Percentiles rank a stretch among this genome's conserved stretches.
Conservation (phyloP, 306 rosid species). For the Cucumis cinereus region DNA sequence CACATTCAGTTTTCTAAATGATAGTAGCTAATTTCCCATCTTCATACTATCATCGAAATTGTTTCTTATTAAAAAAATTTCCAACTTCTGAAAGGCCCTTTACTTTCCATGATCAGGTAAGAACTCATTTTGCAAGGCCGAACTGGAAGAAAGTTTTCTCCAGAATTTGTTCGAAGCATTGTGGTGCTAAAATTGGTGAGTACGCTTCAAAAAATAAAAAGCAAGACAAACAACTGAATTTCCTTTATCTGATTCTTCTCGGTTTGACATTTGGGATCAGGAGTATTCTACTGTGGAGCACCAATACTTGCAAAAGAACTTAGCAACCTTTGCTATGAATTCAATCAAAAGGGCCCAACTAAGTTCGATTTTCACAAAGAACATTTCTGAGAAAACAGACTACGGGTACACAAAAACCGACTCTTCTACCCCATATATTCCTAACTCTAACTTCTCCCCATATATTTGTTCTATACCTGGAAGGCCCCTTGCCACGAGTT, state of each 20-base stretch:
- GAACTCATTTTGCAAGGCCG: constrained; percentile 99
- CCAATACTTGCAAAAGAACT: constrained; percentile 96
- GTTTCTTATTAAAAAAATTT: too few relatives aligned
- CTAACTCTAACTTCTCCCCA: not conserved
- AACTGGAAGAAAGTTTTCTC: constrained; percentile 98
- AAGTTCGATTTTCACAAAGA: constrained; percentile 98
- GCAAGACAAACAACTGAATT: not conserved
- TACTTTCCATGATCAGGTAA: constrained; percentile 37
- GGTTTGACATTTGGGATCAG: constrained; percentile 29
- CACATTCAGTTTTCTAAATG: not conserved
- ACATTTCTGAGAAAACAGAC: constrained; percentile 40
- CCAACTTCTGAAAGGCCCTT: not conserved
- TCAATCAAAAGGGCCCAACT: constrained; percentile 91
- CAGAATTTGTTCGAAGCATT: constrained; percentile 82
- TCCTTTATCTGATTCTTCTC: constrained; percentile 10
- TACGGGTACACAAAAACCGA: not conserved
- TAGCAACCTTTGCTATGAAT: constrained; percentile 77
- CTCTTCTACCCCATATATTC: not conserved
- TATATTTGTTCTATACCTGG: not conserved
- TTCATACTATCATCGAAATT: too few relatives aligned
- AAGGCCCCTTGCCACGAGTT: not conserved
- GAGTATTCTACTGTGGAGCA: constrained; percentile 95
- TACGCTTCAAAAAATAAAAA: not conserved
- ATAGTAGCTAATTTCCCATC: not conserved
- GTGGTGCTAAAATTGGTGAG: constrained; percentile 79